Percentiles rank a stretch among this genome's conserved stretches.
phyloP scores from a whole-genome alignment of 1,139 yeast genomes.

The Suhomyces terraborum region DNA sequence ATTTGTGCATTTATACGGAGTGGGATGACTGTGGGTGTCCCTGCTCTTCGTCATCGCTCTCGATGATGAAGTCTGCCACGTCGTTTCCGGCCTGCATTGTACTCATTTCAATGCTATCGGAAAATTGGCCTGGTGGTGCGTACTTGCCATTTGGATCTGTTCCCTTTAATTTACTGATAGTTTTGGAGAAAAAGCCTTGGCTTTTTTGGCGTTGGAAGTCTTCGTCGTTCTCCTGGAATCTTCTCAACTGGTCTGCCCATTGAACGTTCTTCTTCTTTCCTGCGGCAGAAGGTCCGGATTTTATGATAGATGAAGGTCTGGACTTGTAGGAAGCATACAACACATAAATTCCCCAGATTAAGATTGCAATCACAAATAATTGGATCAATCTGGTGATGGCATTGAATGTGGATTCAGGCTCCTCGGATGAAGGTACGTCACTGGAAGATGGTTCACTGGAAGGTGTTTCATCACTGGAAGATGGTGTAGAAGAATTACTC shows the following conservation, averaged over 20 bases:
- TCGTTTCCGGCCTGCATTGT: constrained; percentile 25
- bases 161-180: constrained; percentile 40
- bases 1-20: background rate
- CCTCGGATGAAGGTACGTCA: constrained; percentile 1
- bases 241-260: constrained; percentile 56
- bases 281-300: constrained; percentile 32
- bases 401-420: constrained; percentile 24
- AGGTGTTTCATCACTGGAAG: constrained; percentile 2
- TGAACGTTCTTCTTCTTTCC: constrained; percentile 54
- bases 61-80: constrained; percentile 41
- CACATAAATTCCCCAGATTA: constrained; percentile 48
- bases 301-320: constrained; percentile 48
- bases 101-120: constrained; percentile 44
- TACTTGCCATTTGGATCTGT: constrained; percentile 30
- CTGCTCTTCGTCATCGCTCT: constrained; percentile 52
- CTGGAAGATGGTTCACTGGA: background rate
- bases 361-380: constrained; percentile 40
- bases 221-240: constrained; percentile 37
- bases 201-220: constrained; percentile 22
- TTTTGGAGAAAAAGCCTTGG: constrained; percentile 41
- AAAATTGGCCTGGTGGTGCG: constrained; percentile 27
- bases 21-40: constrained; percentile 10
- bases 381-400: constrained; percentile 45
- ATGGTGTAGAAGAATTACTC: background rate
- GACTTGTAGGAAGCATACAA: constrained; percentile 40